These are phyloP conservation scores for Pseudogymnoascus sp. DNA, from an alignment of 2,329 filamentous ascomycete genomes.

Conservation along the genomic window DNA sequence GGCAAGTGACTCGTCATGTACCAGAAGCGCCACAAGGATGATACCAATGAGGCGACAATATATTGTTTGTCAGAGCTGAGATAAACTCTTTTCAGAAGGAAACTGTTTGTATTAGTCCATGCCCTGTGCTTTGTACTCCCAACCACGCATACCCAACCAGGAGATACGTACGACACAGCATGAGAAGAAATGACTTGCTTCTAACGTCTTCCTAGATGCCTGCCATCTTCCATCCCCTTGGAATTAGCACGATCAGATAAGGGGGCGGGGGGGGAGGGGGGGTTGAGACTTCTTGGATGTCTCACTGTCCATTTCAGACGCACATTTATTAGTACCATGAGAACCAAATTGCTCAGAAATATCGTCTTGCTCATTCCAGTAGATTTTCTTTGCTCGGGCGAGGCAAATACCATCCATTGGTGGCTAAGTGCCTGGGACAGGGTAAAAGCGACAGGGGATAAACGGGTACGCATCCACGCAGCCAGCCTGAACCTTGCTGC, in stretches of 20 bases:
- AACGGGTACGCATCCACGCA: slow-evolving; percentile 1
- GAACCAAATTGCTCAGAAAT: neutral
- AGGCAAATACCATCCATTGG: neutral
- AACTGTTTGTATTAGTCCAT: neutral
- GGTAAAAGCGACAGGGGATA: neutral
- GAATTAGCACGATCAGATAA: neutral
- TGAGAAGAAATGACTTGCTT: neutral
- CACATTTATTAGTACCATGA: neutral
- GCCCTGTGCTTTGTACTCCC: slow-evolving; percentile 1
- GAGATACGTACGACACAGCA: neutral
- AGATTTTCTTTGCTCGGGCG: neutral
- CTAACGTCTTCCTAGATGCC: neutral
- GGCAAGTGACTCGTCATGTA: slow-evolving; percentile 3
- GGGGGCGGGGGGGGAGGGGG: neutral
- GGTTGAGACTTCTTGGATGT: neutral
- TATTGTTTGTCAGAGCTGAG: neutral
- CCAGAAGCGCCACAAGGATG: neutral
- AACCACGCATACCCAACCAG: neutral
- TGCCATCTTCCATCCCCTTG: neutral
- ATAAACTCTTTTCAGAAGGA: neutral
- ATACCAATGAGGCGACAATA: neutral
- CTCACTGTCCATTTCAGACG: neutral
- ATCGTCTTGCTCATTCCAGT: neutral
- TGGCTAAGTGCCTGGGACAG: neutral
- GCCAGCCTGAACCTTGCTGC: neutral